These are phyloP conservation scores for Metarhizium rileyi DNA, from an alignment of 2,329 filamentous ascomycete genomes.

Conservation along the genomic window DNA sequence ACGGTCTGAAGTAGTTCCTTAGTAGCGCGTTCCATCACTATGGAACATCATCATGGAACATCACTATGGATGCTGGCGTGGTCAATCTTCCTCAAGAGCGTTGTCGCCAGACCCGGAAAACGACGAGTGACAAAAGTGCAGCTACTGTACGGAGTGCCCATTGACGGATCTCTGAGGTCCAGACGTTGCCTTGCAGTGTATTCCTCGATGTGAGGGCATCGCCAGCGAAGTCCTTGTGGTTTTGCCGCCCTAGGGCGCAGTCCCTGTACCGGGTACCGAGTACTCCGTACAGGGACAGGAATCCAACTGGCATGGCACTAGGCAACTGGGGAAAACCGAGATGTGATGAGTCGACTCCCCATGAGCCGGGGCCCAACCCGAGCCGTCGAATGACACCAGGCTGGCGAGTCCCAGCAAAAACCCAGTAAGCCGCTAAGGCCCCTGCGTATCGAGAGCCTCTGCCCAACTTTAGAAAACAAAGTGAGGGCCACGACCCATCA, in stretches of 20 bases:
- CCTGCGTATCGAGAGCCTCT: neutral
- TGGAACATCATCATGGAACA: no score
- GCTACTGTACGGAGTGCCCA: no score
- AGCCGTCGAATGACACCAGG: neutral
- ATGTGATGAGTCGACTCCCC: neutral
- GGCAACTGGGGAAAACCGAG: neutral
- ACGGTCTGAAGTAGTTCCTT: no score
- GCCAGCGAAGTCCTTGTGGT: neutral
- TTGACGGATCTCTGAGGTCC: no score
- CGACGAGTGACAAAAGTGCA: no score
- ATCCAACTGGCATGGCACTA: neutral
- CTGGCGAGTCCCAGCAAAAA: neutral
- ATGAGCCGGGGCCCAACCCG: neutral
- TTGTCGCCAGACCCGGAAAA: no score
- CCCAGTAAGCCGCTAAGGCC: neutral
- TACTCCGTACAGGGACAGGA: neutral
- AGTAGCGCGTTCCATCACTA: no score
- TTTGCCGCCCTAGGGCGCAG: no score
- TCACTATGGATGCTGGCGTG: no score
- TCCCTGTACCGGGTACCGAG: no score
- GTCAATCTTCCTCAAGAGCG: no score
- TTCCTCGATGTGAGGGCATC: neutral
- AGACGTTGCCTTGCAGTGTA: no score
- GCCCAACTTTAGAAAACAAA: neutral
- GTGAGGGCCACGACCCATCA: neutral